Conservation (phyloP, 441 rosid species). For the Jatropha multifida region DNA sequence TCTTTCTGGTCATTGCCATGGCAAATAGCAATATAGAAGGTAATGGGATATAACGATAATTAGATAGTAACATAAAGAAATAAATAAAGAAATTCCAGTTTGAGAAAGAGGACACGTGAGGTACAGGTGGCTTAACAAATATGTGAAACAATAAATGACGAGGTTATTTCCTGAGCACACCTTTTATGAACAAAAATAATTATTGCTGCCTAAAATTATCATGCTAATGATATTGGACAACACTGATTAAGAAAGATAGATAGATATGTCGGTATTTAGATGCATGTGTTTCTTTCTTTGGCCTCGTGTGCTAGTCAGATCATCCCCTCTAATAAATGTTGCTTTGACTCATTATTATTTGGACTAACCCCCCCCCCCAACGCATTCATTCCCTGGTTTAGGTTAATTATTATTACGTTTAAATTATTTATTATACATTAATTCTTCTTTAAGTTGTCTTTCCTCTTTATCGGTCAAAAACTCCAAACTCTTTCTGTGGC, state of each 20-base stretch:
- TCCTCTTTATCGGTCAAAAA: no score
- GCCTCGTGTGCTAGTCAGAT: slow-evolving; percentile 53
- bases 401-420: not conserved
- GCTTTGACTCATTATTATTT: slow-evolving; percentile 53
- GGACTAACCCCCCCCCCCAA: slow-evolving; percentile 47
- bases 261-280: slow-evolving; percentile 5
- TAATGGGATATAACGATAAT: no score
- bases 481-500: no score
- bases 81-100: not conserved
- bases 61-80: not conserved
- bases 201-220: slow-evolving; percentile 22
- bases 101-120: slow-evolving; percentile 28
- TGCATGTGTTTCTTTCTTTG: slow-evolving; percentile 28
- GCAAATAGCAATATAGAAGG: no score
- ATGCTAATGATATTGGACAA: slow-evolving; percentile 28
- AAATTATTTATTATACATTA: not conserved
- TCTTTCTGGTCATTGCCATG: no score
- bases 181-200: slow-evolving; percentile 29
- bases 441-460: no score
- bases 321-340: slow-evolving; percentile 33
- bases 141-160: slow-evolving; percentile 34
- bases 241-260: slow-evolving; percentile 16
- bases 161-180: slow-evolving; percentile 29
- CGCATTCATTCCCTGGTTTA: not conserved
- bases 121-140: slow-evolving; percentile 27